phyloP scores from a whole-genome alignment of 2,329 filamentous ascomycete genomes.

The Alternaria hordeiaustralica region DNA sequence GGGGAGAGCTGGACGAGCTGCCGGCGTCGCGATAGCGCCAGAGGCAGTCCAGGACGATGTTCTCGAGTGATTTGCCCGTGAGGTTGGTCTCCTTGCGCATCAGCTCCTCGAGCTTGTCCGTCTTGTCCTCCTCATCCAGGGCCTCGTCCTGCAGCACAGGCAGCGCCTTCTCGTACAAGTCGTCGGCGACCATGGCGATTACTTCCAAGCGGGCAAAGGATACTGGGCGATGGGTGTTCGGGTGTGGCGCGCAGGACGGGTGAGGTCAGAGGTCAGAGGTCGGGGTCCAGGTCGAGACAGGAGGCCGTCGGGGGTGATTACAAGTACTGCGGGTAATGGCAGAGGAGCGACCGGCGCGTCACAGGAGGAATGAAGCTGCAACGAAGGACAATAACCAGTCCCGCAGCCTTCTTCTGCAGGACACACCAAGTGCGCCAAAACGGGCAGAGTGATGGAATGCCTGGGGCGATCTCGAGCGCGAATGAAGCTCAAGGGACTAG shows the following conservation, averaged over 20 bases:
- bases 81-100: conserved; percentile 79
- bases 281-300: conserved; percentile 17
- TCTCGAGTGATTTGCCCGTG: conserved; percentile 79
- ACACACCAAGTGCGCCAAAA: conserved; percentile 19
- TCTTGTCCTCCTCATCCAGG: conserved; percentile 94
- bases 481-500: conserved; percentile 32
- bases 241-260: conserved; percentile 6
- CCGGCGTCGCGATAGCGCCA: conserved; percentile 79
- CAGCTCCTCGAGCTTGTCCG: conserved; percentile 86
- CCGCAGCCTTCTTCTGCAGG: conserved; percentile 26
- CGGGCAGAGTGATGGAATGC: conserved; percentile 24
- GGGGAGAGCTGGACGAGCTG: conserved; percentile 73
- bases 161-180: conserved; percentile 89
- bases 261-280: conserved; percentile 7
- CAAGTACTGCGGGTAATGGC: conserved; percentile 23
- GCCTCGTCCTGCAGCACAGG: conserved; percentile 82
- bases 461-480: conserved; percentile 23
- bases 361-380: conserved; percentile 27
- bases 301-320: conserved; percentile 28
- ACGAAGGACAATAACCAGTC: conserved; percentile 21
- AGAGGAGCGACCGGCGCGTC: conserved; percentile 30
- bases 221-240: conserved; percentile 6
- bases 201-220: conserved; percentile 7
- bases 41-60: conserved; percentile 86
- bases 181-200: conserved; percentile 82